A percentile compares a stretch with the other conserved stretches of the same genome.
These are phyloP conservation scores for Ophiostoma perfectum DNA, from an alignment of 2,329 filamentous ascomycete genomes.

Conservation along the genomic window DNA sequence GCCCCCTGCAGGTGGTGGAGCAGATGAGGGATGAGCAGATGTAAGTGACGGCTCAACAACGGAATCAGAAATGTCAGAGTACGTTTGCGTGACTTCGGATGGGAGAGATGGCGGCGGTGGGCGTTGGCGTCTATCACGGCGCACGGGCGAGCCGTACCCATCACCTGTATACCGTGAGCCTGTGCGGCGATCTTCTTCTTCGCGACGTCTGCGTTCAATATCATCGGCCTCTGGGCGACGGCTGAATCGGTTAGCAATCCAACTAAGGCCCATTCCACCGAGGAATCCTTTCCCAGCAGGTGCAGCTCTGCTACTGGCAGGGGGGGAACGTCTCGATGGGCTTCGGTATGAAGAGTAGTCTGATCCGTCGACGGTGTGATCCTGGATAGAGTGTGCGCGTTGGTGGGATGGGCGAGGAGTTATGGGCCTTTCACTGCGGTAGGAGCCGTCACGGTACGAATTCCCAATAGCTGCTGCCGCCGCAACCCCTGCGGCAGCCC, in stretches of 20 bases:
- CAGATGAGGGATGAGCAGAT: neutral
- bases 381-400: slow-evolving; percentile 36
- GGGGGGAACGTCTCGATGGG: slow-evolving; percentile 52
- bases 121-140: slow-evolving; percentile 34
- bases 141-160: slow-evolving; percentile 49
- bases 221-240: slow-evolving; percentile 51
- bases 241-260: slow-evolving; percentile 61
- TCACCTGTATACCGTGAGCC: slow-evolving; percentile 61
- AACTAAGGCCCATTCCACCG: slow-evolving; percentile 61
- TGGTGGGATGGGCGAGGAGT: slow-evolving; percentile 47
- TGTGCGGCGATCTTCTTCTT: slow-evolving; percentile 53
- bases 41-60: slow-evolving; percentile 34
- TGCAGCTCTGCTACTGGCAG: slow-evolving; percentile 34
- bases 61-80: slow-evolving; percentile 34
- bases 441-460: slow-evolving; percentile 36
- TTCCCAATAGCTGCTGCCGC: slow-evolving; percentile 35
- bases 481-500: slow-evolving; percentile 27
- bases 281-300: slow-evolving; percentile 53
- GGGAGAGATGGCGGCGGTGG: slow-evolving; percentile 29
- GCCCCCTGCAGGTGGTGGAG: neutral
- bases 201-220: slow-evolving; percentile 26
- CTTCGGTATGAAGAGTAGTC: slow-evolving; percentile 58
- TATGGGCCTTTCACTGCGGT: slow-evolving; percentile 37
- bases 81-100: slow-evolving; percentile 21
- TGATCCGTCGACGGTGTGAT: slow-evolving; percentile 45